phyloP scores from a whole-genome alignment of 2,329 filamentous ascomycete genomes.

The Hypoxylon sp. region DNA sequence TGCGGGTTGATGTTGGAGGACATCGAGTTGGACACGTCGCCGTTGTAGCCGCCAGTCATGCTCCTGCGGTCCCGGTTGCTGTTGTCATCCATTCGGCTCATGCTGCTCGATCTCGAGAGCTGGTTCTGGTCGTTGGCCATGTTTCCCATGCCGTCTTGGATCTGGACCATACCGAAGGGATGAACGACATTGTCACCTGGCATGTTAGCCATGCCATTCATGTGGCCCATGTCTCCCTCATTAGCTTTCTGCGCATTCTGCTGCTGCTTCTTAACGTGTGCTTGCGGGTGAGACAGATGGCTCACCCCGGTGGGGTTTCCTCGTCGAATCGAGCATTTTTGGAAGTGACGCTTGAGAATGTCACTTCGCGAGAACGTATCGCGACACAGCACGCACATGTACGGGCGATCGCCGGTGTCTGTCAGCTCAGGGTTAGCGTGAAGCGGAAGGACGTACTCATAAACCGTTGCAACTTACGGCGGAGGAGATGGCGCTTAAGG shows the following conservation, averaged over 20 bases:
- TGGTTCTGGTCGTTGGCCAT: slow-evolving; percentile 68
- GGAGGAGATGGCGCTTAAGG: slow-evolving; percentile 91
- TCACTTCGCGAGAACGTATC: slow-evolving; percentile 98
- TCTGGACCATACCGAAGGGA: slow-evolving; percentile 64
- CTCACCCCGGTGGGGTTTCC: slow-evolving; percentile 95
- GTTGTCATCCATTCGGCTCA: slow-evolving; percentile 64
- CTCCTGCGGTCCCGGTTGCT: slow-evolving; percentile 64
- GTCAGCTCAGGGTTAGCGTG: slow-evolving; percentile 29
- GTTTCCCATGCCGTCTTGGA: slow-evolving; percentile 66
- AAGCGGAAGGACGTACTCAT: slow-evolving; percentile 4
- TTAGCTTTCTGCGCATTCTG: slow-evolving; percentile 64
- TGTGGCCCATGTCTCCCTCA: slow-evolving; percentile 65
- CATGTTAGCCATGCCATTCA: slow-evolving; percentile 68
- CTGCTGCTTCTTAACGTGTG: slow-evolving; percentile 82
- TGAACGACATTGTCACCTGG: slow-evolving; percentile 64
- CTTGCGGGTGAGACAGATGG: slow-evolving; percentile 91
- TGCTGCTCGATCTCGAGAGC: slow-evolving; percentile 67
- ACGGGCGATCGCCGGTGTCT: slow-evolving; percentile 98
- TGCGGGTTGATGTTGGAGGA: slow-evolving; percentile 67
- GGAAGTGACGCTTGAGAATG: slow-evolving; percentile 98
- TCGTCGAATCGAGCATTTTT: slow-evolving; percentile 96
- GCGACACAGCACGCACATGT: slow-evolving; percentile 97
- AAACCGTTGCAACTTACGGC: slow-evolving; percentile 74
- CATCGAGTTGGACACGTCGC: slow-evolving; percentile 68
- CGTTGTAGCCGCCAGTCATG: slow-evolving; percentile 63